A percentile compares a stretch with the other conserved stretches of the same genome.
Conservation (phyloP, 495 filamentous ascomycete genomes). For the Penicillium maclennaniae region DNA sequence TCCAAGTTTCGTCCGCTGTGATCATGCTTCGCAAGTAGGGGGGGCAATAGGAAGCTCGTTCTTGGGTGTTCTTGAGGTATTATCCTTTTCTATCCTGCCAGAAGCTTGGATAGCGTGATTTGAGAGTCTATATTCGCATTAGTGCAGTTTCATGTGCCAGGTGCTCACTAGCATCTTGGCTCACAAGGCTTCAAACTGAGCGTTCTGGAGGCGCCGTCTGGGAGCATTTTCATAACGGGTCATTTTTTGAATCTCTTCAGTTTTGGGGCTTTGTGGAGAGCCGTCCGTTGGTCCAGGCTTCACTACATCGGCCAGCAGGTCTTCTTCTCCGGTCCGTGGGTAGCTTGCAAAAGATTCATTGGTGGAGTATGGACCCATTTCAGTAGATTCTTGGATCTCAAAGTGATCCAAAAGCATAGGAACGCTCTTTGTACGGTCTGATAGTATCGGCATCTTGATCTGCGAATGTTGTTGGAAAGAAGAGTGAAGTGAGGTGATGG, state of each 20-base stretch:
- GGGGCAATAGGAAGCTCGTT: slow-evolving; percentile 37
- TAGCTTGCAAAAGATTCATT: neutral
- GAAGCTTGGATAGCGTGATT: slow-evolving; percentile 35
- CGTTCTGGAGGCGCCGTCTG: slow-evolving; percentile 47
- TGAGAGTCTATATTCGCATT: slow-evolving; percentile 31
- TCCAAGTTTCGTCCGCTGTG: slow-evolving; percentile 49
- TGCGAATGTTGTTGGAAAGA: neutral
- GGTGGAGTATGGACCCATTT: neutral
- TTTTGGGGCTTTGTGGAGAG: slow-evolving; percentile 29
- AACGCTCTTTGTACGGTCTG: too few relatives aligned
- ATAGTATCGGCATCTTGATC: too few relatives aligned
- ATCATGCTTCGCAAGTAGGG: slow-evolving; percentile 43
- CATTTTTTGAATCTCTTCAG: slow-evolving; percentile 27
- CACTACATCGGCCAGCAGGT: neutral
- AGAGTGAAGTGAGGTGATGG: neutral
- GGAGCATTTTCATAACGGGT: slow-evolving; percentile 39
- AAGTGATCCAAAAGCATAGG: too few relatives aligned
- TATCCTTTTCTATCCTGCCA: slow-evolving; percentile 26
- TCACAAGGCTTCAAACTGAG: slow-evolving; percentile 51
- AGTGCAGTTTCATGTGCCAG: neutral
- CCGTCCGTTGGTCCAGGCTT: slow-evolving; percentile 5
- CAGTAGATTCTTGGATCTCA: neutral
- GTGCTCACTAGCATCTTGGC: slow-evolving; percentile 14
- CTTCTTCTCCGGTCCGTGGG: neutral
- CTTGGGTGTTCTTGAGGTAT: slow-evolving; percentile 11